Evolutionary conservation across 1,139 yeast species (phyloP), one percentile per base, ranked within the genome.

Genomic region (Debaryomyces psychrophilus): DNA sequence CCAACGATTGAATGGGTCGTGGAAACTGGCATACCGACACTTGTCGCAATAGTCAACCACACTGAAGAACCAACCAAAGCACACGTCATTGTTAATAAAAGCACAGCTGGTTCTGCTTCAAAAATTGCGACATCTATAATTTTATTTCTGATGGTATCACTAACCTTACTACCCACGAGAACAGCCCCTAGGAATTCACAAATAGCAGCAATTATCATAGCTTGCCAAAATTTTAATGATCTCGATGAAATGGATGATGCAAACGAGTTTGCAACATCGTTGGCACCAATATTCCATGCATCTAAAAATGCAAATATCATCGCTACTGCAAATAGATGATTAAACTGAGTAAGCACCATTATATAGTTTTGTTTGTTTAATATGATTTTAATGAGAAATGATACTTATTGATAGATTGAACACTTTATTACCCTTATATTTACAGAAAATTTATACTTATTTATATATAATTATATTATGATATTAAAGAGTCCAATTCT

Each of bases 241-340:
- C 87, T 70, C 9, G 92, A 83, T 4, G 90, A 82, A 18, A 85
- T 82, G 2, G 88, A 81, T 2, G 90, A 83, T 1, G 92, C 87
- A 61, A 84, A 86, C 3, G 93, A 85, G 69, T 87, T 86, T 31
- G 93, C 87, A 49, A 85, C 90, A 73, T 86, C 93, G 60, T 87
- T 86, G 37, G 93, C 95, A 46, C 95, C 95, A 57, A 85, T 86
- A 62, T 84, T 84, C 78, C 83, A 86, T n/a, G 92, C 92, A 66
- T 85, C 90, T 57, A 85, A 71, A 71, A 84, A 83, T 53, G 90
- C 90, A 67, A 86, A 85, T 50, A 85, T 67, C 78, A 84, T 78
- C 43, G 82, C 81, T 50, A 83, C 76, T 3, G 87, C 89, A 59
- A 83, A 79, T 59, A 83, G 73, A 60, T 83, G 83, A 61, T 83